Evolutionary conservation across 2,329 filamentous ascomycete species (phyloP), one percentile per base, ranked within the genome.

Genomic region (Pseudogymnoascus sp.): DNA sequence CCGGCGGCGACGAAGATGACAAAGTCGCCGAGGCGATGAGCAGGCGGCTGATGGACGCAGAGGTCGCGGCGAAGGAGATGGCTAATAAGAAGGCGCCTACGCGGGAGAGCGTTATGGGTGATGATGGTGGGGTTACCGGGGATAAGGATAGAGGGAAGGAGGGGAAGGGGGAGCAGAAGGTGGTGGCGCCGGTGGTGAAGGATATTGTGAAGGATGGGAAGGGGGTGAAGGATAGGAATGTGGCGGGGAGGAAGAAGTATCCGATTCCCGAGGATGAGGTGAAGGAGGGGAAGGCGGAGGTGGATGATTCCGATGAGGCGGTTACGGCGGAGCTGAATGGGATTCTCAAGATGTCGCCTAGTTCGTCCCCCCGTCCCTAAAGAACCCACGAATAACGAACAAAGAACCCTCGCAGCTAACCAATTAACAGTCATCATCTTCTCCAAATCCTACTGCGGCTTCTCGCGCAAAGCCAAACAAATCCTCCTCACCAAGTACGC

Each of bases 381-480:
- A 63, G 15, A 38, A 7, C 15, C 35, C 6, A 2, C 35, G 15
- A 15, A n/a, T 33, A 46, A 26, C 31, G 50, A 63, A 62, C 62
- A 23, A 44, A 21, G 40, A 44, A 21, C 21, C 4, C 40, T 19
- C 19, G 4, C 9, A 1, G 19, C 68, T 61, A 15, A 63, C 4
- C 4, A 66, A 60, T 62, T 7, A 11, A 29, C 68, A 95, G 91
- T 97, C 65, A 90, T 97, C 74, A 91, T 99, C 70, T 97, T 97
- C 79, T 96, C 92, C 67, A 97, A 99, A 77, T 85, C 89, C 1
- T 96, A 93, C 77, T 99, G 95, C 75, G 91, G 89, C 0, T 88
- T 84, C 77, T 97, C 92, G 61, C 88, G 87, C 73, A 87, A 86
- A 69, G 95, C 95, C 53, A 99, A 99, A 77, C 80, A 82, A 46